Base-by-base conservation (phyloP, 805 yeast genomes). In the Wickerhamomyces chaumierensis region DNA sequence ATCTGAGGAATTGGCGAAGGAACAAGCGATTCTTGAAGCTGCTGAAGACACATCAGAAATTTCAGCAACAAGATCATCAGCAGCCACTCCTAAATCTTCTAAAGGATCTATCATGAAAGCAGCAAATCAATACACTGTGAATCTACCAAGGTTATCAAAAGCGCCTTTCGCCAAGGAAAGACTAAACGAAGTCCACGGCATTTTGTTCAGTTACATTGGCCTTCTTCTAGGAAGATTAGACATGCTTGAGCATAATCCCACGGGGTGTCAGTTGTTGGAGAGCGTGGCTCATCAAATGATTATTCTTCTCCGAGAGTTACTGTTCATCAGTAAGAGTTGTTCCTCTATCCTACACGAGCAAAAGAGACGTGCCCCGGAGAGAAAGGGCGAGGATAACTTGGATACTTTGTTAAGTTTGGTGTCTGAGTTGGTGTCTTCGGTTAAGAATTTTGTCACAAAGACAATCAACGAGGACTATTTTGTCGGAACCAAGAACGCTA, bases 171-270 rank as follows among this genome's bases (percentile, higher is more conserved):
- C 85, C 0, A 66, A 71, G 40, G 70, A 66, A 39, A 63, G 94
- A 48, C 61, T 81, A 18, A 69, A 74, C 19, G 88, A 81, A 55
- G 70, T 81, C 32, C 71, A 79, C 47, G 70, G 73, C 20, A 62
- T 78, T 5, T 51, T 81, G 14, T 71, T 72, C 48, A 65, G 73
- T 1, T 82, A 82, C 49, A 62, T 81, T 45, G 78, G 81, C 2
- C 50, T 83, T 46, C 71, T 82, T 9, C 65, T 81, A 14, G 94
- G 94, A n/a, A 61, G 94, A 48, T 58, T 83, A 45, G 92, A 83
- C 55, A 65, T 83, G 56, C 74, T 82, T 28, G 92, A 83, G 51
- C 81, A 78, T 48, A 82, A 81, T 52, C 68, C 76, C 4, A 64
- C 65, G 15, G 90, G 90, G 2, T 77, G 86, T 51, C 80, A 78